phyloP scores from a whole-genome alignment of 257 asterid genomes.

The Lycium ferocissimum region DNA sequence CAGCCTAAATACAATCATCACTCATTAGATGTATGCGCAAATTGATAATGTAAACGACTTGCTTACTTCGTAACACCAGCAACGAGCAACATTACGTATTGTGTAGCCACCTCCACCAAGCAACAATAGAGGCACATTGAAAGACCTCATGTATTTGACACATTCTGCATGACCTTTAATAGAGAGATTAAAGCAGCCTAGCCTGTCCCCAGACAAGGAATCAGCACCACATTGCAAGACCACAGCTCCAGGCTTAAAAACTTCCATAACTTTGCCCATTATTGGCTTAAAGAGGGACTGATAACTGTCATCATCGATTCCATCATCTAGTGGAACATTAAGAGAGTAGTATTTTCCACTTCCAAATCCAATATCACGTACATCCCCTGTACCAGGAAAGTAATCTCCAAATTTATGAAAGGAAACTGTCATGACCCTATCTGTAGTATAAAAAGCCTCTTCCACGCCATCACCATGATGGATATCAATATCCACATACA shows the following conservation, averaged over 20 bases:
- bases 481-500: constrained; percentile 54
- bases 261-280: constrained; percentile 55
- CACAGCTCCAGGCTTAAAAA: constrained; percentile 52
- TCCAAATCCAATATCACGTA: constrained; percentile 47
- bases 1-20: background rate
- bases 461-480: constrained; percentile 56
- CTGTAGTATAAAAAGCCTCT: constrained; percentile 55
- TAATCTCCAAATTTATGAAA: constrained; percentile 57
- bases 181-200: constrained; percentile 55
- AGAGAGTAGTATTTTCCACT: constrained; percentile 51
- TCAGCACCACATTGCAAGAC: constrained; percentile 57
- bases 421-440: constrained; percentile 58
- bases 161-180: constrained; percentile 55
- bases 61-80: constrained; percentile 57
- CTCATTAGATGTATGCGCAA: background rate
- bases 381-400: constrained; percentile 54
- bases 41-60: background rate
- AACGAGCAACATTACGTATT: constrained; percentile 54
- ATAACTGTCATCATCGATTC: constrained; percentile 55
- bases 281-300: constrained; percentile 54
- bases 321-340: constrained; percentile 53
- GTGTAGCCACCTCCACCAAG: constrained; percentile 58
- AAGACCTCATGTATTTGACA: constrained; percentile 52
- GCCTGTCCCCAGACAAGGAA: constrained; percentile 51
- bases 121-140: constrained; percentile 49